These are phyloP conservation scores for Beauveria australis DNA, from an alignment of 2,329 filamentous ascomycete genomes.

Conservation along the genomic window DNA sequence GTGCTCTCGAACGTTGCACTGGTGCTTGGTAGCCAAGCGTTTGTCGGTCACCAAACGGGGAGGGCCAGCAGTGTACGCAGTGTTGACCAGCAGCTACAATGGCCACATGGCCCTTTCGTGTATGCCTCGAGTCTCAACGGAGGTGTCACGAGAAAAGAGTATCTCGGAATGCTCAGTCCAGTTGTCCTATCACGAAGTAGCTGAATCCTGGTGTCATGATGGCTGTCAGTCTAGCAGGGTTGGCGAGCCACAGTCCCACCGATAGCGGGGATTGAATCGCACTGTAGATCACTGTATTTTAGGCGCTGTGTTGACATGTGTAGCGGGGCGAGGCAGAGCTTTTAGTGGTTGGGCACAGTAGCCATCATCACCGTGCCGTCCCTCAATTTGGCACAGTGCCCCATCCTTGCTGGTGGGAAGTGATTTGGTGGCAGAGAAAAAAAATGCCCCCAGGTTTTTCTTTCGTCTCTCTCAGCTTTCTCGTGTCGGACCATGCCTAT, in stretches of 20 bases:
- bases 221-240: not conserved
- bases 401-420: not conserved
- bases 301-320: not conserved
- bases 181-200: not conserved
- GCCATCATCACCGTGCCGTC: not conserved
- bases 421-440: conserved; percentile 5
- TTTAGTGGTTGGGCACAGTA: not conserved
- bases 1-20: not conserved
- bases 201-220: not conserved
- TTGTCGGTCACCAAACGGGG: conserved; percentile 4
- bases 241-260: conserved; percentile 5
- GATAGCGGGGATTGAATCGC: not conserved
- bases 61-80: not conserved
- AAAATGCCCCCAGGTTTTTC: conserved; percentile 1
- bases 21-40: not conserved
- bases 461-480: conserved; percentile 19
- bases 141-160: not conserved
- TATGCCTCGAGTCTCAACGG: not conserved
- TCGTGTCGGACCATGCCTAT: conserved; percentile 13
- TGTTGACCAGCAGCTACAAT: not conserved
- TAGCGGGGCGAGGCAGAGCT: not conserved
- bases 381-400: not conserved
- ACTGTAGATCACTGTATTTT: conserved; percentile 9
- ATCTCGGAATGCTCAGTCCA: not conserved
- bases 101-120: conserved; percentile 14